These are phyloP conservation scores for Penicillium sumatraense DNA, from an alignment of 2,329 filamentous ascomycete species.

Conservation along the genomic window DNA sequence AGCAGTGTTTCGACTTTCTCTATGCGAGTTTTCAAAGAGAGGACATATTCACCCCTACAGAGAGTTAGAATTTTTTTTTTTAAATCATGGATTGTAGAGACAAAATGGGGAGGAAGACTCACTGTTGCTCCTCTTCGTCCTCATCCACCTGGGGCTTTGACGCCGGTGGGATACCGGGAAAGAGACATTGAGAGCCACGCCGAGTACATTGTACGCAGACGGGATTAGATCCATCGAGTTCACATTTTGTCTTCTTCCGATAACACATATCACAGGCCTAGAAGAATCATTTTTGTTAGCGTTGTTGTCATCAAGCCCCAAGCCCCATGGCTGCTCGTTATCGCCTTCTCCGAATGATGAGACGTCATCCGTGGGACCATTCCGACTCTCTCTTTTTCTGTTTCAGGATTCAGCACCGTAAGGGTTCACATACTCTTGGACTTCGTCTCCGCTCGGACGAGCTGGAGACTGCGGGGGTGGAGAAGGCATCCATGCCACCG, in stretches of 20 bases:
- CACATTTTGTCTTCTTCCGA: slow-evolving; percentile 88
- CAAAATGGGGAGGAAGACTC: slow-evolving; percentile 27
- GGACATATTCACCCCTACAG: slow-evolving; percentile 85
- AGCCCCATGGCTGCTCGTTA: neutral
- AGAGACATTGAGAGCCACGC: slow-evolving; percentile 92
- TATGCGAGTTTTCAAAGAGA: slow-evolving; percentile 88
- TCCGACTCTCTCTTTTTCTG: neutral
- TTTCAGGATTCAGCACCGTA: too few relatives aligned
- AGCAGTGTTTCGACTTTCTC: slow-evolving; percentile 87
- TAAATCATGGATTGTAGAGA: neutral
- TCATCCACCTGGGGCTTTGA: slow-evolving; percentile 79
- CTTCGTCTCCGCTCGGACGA: slow-evolving; percentile 8
- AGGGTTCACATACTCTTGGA: slow-evolving; percentile 19
- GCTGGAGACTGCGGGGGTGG: slow-evolving; percentile 11
- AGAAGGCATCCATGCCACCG: slow-evolving; percentile 11
- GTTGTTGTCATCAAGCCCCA: neutral
- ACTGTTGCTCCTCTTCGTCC: slow-evolving; percentile 83
- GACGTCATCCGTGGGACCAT: neutral
- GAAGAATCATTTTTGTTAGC: slow-evolving; percentile 9
- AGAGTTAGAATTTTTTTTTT: neutral
- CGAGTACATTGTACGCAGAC: slow-evolving; percentile 85
- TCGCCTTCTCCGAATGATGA: neutral
- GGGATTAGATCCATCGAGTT: slow-evolving; percentile 77
- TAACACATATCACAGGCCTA: slow-evolving; percentile 92
- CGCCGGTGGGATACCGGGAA: slow-evolving; percentile 69